Evolutionary conservation across 805 yeast genomes (phyloP).

Genomic region (Candida tammaniensis): DNA sequence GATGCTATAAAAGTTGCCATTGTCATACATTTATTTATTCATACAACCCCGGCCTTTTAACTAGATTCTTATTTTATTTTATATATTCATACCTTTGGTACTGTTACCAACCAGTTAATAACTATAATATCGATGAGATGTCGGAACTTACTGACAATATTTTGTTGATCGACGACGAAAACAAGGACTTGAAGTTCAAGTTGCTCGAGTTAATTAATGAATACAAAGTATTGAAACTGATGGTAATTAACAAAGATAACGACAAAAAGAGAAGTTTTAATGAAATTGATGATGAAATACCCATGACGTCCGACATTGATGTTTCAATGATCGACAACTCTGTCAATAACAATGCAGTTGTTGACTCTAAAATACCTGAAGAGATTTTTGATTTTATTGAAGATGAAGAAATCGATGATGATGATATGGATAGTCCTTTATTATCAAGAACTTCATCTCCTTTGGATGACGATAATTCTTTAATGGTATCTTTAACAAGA

Average conservation of each 20-base stretch:
- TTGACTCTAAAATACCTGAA: neutral
- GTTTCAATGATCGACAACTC: neutral
- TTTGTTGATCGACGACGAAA: slow-evolving; percentile 27
- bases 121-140: too few relatives aligned
- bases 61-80: too few relatives aligned
- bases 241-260: slow-evolving; percentile 17
- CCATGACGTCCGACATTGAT: neutral
- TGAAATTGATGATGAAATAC: slow-evolving; percentile 6
- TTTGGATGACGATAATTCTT: slow-evolving; percentile 26
- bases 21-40: too few relatives aligned
- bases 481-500: slow-evolving; percentile 39
- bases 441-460: slow-evolving; percentile 41
- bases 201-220: slow-evolving; percentile 38
- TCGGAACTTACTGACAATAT: too few relatives aligned
- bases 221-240: slow-evolving; percentile 33
- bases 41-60: too few relatives aligned
- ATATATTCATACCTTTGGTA: too few relatives aligned
- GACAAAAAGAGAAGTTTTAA: slow-evolving; percentile 5
- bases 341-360: neutral
- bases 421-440: slow-evolving; percentile 21
- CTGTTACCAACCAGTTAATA: too few relatives aligned
- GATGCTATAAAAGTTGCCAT: too few relatives aligned
- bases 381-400: slow-evolving; percentile 12
- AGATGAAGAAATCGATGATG: slow-evolving; percentile 15
- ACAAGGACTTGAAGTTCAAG: slow-evolving; percentile 31